Evolutionary conservation across 2,329 filamentous ascomycete species (phyloP), one percentile per base, ranked within the genome.

Genomic region (Coniella vitis): DNA sequence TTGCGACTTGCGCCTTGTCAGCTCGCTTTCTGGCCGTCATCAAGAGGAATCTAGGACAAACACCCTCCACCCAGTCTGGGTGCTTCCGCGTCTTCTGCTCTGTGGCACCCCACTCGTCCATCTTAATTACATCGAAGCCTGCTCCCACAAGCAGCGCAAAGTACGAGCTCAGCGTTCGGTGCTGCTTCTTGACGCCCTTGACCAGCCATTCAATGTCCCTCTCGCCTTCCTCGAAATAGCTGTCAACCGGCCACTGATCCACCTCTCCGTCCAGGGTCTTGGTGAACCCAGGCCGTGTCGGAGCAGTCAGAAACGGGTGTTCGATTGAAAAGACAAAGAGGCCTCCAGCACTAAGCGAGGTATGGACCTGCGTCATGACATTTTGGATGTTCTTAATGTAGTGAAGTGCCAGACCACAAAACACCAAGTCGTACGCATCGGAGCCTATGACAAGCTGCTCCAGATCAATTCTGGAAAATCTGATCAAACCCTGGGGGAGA

Each of bases 301-400:
- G 70, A 5, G 69, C 66, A n/a, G 70, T 72, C 51, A 62, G 66
- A 42, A 74, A 65, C 0, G 72, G 71, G 50, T 75, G 72, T 55
- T 75, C 72, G 36, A 73, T 64, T 0, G 70, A 70, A 55, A 73
- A 74, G 8, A 73, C 66, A 20, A 72, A 58, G 7, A 54, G 53
- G 3, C 66, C 66, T 5, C 63, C 63, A 3, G 64, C 61, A 39
- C 59, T 60, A 22, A 72, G 58, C 21, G 60, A 57, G 14, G 55
- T 44, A 32, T 61, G 56, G 9, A 70, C 59, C 49, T 65, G 55
- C 3, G 42, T 42, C 17, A 69, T 56, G 9, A 72, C 56, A 17
- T 53, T 45, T 5, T 48, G 48, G 7, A 71, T 55, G 49, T 65
- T 58, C 32, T 56, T 56, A 12, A 71, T 56, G 51, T 71, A 72